These are phyloP conservation scores for Rugonectria rugulosa DNA, from an alignment of 2,329 filamentous ascomycete species.

Conservation along the genomic window DNA sequence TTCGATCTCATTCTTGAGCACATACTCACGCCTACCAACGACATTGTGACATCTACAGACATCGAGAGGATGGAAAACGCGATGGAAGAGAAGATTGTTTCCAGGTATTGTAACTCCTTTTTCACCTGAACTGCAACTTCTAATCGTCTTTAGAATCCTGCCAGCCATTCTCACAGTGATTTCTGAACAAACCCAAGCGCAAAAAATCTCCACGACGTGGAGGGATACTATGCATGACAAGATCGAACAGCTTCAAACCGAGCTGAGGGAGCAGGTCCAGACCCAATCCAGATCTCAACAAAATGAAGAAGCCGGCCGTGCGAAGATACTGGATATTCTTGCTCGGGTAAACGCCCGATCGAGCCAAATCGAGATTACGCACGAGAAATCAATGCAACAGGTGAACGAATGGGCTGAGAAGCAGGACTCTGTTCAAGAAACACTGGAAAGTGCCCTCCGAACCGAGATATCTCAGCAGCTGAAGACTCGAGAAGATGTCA, in stretches of 20 bases:
- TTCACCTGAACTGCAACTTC: background rate
- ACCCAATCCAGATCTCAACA: constrained; percentile 3
- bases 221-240: constrained; percentile 3
- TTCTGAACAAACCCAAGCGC: constrained; percentile 16
- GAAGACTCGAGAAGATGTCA: constrained; percentile 26
- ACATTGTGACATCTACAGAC: background rate
- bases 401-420: constrained; percentile 19
- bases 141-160: constrained; percentile 20
- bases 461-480: constrained; percentile 29
- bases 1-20: constrained; percentile 23
- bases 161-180: constrained; percentile 24
- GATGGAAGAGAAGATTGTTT: constrained; percentile 28
- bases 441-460: constrained; percentile 14
- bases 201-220: constrained; percentile 17
- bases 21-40: constrained; percentile 1
- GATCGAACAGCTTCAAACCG: constrained; percentile 18
- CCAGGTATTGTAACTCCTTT: constrained; percentile 20
- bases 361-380: constrained; percentile 21
- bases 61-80: constrained; percentile 17
- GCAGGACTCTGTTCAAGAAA: constrained; percentile 12
- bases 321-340: constrained; percentile 16
- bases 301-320: background rate
- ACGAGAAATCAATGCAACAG: constrained; percentile 24
- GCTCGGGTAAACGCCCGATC: constrained; percentile 14
- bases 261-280: constrained; percentile 4